These are phyloP conservation scores for Ophiostoma tasmaniense DNA, from an alignment of 2,329 filamentous ascomycete species.

Conservation along the genomic window DNA sequence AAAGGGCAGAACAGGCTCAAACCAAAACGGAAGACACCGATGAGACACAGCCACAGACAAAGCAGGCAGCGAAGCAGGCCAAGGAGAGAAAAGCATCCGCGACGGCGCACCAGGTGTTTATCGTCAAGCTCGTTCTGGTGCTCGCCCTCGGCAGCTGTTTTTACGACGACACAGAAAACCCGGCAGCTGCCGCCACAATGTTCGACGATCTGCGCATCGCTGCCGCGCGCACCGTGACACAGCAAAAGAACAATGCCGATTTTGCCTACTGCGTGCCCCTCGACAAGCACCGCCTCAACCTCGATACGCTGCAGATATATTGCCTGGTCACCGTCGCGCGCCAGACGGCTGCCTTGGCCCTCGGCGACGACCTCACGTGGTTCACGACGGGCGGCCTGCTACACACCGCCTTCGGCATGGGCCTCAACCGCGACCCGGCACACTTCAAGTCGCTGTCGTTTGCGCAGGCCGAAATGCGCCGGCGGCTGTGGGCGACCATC, in stretches of 20 bases:
- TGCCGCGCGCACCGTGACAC: conserved; percentile 15
- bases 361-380: conserved; percentile 44
- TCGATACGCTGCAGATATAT: conserved; percentile 20
- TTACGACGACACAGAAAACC: conserved; percentile 27
- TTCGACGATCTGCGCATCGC: conserved; percentile 16
- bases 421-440: conserved; percentile 48
- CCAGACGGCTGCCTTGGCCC: conserved; percentile 30
- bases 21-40: background rate
- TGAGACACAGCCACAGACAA: background rate
- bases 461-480: conserved; percentile 44
- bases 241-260: conserved; percentile 7
- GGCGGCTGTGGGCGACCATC: conserved; percentile 49
- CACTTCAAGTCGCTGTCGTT: conserved; percentile 39
- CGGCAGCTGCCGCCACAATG: conserved; percentile 1
- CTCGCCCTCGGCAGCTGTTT: conserved; percentile 39
- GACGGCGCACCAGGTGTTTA: conserved; percentile 29
- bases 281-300: conserved; percentile 18
- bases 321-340: conserved; percentile 19
- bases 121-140: conserved; percentile 40
- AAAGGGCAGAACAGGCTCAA: background rate
- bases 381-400: conserved; percentile 41
- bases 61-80: background rate
- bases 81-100: background rate
- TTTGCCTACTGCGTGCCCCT: conserved; percentile 15
- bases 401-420: conserved; percentile 49